phyloP scores from a whole-genome alignment of 805 yeast species.

The Kockiozyma suomiensis region DNA sequence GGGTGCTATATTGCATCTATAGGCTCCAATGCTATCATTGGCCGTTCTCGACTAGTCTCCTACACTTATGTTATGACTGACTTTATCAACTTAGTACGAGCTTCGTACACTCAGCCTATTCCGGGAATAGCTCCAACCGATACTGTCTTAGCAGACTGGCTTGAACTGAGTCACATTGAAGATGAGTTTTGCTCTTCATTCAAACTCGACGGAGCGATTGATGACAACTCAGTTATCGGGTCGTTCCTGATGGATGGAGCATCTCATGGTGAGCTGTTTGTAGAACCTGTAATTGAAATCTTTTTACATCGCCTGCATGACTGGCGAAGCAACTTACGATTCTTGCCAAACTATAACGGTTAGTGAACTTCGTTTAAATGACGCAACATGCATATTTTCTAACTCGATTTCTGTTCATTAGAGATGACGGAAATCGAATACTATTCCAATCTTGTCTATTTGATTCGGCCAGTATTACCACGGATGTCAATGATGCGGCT shows the following conservation, averaged over 20 bases:
- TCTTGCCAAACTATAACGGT: background rate
- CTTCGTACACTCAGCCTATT: background rate
- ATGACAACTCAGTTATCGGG: background rate
- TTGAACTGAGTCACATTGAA: slow-evolving; percentile 1
- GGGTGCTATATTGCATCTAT: slow-evolving; percentile 14
- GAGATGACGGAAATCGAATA: slow-evolving; percentile 13
- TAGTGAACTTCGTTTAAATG: background rate
- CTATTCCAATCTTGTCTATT: slow-evolving; percentile 5
- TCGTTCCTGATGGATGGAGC: slow-evolving; percentile 1
- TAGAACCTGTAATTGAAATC: slow-evolving; percentile 12
- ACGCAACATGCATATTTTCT: background rate
- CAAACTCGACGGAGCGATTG: slow-evolving; percentile 7
- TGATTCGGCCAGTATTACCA: slow-evolving; percentile 9
- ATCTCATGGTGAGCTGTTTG: slow-evolving; percentile 1
- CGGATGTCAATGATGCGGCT: slow-evolving; percentile 2
- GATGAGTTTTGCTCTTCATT: slow-evolving; percentile 4
- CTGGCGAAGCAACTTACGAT: background rate
- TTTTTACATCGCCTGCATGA: background rate
- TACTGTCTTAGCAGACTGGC: slow-evolving; percentile 3
- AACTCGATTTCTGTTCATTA: background rate
- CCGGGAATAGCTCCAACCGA: slow-evolving; percentile 5
- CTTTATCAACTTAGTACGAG: background rate
- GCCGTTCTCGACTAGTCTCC: slow-evolving; percentile 8
- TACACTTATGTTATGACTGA: slow-evolving; percentile 3
- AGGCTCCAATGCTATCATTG: background rate